Evolutionary conservation across 148 eudicot species (phyloP), one percentile per base, ranked within the genome.

Genomic region (Rhododendron ovatum): DNA sequence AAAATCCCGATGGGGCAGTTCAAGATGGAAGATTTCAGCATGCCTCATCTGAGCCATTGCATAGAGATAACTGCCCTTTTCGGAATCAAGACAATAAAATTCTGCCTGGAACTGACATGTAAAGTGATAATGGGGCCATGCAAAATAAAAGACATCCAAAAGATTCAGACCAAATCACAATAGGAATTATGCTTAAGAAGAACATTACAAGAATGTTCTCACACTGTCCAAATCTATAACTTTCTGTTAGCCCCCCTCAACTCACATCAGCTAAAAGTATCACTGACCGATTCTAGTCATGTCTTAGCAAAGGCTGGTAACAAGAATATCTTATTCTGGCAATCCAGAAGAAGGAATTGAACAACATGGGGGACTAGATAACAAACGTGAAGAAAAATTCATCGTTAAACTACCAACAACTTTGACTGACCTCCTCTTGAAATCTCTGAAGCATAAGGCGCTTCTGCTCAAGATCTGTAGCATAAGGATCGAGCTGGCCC

Each of bases 371-470:
- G 24, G 43, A 35, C 20, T 74, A 14, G 17, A 74, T 37, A 37
- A 82, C 41, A 11, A 45, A 24, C 24, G 30, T 11, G 11, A 2
- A 11, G 13, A 50, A 33, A 51, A 81, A 41, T 80, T 37, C 22
- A 57, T 20, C 22, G 81, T 43, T 17, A 84, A 50, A 41, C n/a
- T 3, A 75, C 41, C 77, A 76, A 65, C 30, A 69, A 37, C 17
- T 20, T 24, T 22, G 12, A 53, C 88, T 86, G 20, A 96, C 99
- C 98, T 96, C 99, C 89, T 95, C 98, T 84, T 96, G 99, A 90
- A 96, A 96, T 85, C 98, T 92, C 89, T 96, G 93, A 80, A 96
- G 98, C 99, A 96, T 96, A 88, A 96, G 92, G 24, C 98, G 98
- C 89, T 91, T 96, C 89, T 95, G 98, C 74, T 96, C 99, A 76